Percentiles rank a stretch among this genome's conserved stretches.
Conservation (phyloP, 2,329 filamentous ascomycete genomes). For the Tolypocladium capitatum region DNA sequence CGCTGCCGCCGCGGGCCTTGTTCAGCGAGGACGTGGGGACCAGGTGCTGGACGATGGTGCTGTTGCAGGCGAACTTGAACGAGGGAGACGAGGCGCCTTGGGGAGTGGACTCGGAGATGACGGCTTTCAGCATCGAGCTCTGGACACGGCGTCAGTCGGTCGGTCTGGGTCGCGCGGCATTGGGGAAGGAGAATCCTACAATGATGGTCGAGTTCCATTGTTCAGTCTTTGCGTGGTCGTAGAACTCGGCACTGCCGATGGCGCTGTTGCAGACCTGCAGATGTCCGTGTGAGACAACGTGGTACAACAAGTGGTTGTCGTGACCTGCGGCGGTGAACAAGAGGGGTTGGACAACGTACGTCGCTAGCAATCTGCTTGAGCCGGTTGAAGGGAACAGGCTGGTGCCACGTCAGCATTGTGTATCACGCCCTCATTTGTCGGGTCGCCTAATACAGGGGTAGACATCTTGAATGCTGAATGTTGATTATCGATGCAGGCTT, state of each 20-base stretch:
- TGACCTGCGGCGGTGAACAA: neutral
- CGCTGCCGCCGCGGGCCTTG: slow-evolving; percentile 40
- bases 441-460: slow-evolving; percentile 21
- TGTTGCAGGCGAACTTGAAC: slow-evolving; percentile 95
- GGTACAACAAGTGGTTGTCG: neutral
- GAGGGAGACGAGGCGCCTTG: slow-evolving; percentile 42
- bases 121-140: slow-evolving; percentile 64
- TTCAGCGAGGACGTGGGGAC: slow-evolving; percentile 53
- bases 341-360: slow-evolving; percentile 38
- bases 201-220: slow-evolving; percentile 91
- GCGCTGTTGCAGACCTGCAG: slow-evolving; percentile 71
- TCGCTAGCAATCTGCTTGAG: slow-evolving; percentile 78
- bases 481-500: neutral
- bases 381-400: slow-evolving; percentile 66
- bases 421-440: neutral
- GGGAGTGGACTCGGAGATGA: slow-evolving; percentile 62
- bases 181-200: slow-evolving; percentile 37
- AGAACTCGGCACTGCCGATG: slow-evolving; percentile 60
- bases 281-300: neutral
- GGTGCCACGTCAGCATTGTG: slow-evolving; percentile 9
- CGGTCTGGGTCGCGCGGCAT: neutral
- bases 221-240: slow-evolving; percentile 76
- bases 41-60: slow-evolving; percentile 93
- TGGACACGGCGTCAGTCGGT: slow-evolving; percentile 19
- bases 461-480: slow-evolving; percentile 17